A percentile compares a stretch with the other conserved stretches of the same genome.
These are phyloP conservation scores for Batkoa obscura DNA, from an alignment of 371 early-diverging fungal species.

Conservation along the genomic window DNA sequence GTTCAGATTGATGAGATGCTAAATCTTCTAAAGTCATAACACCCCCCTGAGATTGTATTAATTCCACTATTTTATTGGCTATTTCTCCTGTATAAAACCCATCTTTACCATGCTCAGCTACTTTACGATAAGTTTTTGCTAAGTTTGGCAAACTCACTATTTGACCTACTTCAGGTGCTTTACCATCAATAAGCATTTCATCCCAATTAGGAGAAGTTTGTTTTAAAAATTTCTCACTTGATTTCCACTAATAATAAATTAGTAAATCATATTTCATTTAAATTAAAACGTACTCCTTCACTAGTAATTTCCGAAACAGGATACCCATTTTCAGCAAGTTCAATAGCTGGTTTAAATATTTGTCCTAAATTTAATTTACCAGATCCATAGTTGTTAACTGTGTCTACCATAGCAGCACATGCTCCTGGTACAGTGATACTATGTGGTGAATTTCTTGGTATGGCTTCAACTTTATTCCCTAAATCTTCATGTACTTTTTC, in stretches of 20 bases:
- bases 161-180: conserved; percentile 42
- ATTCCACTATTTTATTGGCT: conserved; percentile 48
- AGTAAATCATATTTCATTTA: too few species aligned
- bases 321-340: conserved; percentile 49
- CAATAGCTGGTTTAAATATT: conserved; percentile 46
- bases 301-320: conserved; percentile 12
- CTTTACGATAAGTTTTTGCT: conserved; percentile 34
- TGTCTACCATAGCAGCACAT: conserved; percentile 54
- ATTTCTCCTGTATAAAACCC: conserved; percentile 64
- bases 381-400: conserved; percentile 48
- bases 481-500: conserved; percentile 15
- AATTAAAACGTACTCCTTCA: too few species aligned
- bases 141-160: conserved; percentile 34
- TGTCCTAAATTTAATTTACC: conserved; percentile 32
- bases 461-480: conserved; percentile 13
- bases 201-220: conserved; percentile 20
- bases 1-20: conserved; percentile 28
- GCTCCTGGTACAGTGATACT: conserved; percentile 74
- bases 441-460: conserved; percentile 28
- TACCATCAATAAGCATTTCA: conserved; percentile 36
- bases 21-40: conserved; percentile 53
- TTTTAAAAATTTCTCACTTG: conserved; percentile 18
- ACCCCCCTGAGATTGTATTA: conserved; percentile 42
- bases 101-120: conserved; percentile 40
- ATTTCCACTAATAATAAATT: too few species aligned